Conservation (phyloP, 257 asterid genomes). For the Solanum phureja region DNA sequence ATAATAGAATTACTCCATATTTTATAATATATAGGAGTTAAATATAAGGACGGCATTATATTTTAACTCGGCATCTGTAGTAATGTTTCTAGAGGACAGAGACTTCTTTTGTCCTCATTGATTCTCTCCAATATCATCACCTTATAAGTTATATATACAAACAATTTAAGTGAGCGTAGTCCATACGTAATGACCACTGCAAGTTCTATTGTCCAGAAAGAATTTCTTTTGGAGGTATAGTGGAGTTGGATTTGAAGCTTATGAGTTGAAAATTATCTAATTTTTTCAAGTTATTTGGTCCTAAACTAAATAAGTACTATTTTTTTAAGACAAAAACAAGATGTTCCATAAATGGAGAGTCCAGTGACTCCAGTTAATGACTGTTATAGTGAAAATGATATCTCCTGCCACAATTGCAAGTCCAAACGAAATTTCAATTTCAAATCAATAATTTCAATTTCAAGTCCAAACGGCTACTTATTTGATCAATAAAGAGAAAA, state of each 20-base stretch:
- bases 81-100: background rate
- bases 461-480: background rate
- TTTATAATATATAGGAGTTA: background rate
- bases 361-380: background rate
- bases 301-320: too few relatives aligned
- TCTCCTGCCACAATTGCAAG: background rate
- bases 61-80: background rate
- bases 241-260: background rate
- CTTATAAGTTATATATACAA: too few relatives aligned
- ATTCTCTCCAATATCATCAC: too few relatives aligned
- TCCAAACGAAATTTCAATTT: background rate
- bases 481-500: background rate
- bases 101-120: background rate
- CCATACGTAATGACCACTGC: too few relatives aligned
- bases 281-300: background rate
- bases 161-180: too few relatives aligned
- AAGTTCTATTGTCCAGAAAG: too few relatives aligned
- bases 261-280: too few relatives aligned
- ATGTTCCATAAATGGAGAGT: background rate
- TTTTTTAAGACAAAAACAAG: background rate
- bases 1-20: too few relatives aligned
- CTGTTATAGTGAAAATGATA: slow-evolving; percentile 26
- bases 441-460: background rate
- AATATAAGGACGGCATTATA: background rate
- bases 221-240: too few relatives aligned